phyloP scores from a whole-genome alignment of 495 filamentous ascomycete genomes.

The Apiosordaria backusii region DNA sequence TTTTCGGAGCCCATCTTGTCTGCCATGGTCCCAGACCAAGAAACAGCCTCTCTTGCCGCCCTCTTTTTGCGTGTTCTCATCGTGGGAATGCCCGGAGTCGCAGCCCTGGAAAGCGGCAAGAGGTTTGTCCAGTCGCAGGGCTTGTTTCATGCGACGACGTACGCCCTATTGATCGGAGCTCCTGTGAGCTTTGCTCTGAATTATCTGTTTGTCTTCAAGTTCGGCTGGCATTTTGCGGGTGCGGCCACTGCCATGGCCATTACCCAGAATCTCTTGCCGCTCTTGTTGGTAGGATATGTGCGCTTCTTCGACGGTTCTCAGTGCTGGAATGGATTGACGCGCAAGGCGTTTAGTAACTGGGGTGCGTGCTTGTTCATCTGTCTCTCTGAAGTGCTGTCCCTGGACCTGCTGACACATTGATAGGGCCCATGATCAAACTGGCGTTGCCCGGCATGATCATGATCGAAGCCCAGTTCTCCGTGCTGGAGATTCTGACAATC shows the following conservation, averaged over 20 bases:
- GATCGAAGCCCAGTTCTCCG: conserved; percentile 79
- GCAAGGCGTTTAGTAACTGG: conserved; percentile 73
- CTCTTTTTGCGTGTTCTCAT: conserved; percentile 64
- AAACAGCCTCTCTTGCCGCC: conserved; percentile 60
- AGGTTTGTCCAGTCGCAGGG: conserved; percentile 72
- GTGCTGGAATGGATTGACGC: conserved; percentile 82
- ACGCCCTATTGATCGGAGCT: conserved; percentile 61
- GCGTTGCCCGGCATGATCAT: conserved; percentile 78
- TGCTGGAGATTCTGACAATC: conserved; percentile 68
- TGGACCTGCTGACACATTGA: not conserved
- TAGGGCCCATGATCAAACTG: conserved; percentile 68
- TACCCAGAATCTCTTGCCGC: conserved; percentile 75
- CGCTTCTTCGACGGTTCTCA: conserved; percentile 70
- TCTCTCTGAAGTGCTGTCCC: not conserved
- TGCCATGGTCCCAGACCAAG: conserved; percentile 56
- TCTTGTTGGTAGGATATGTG: conserved; percentile 71
- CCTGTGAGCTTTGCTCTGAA: conserved; percentile 65
- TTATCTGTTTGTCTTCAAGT: conserved; percentile 66
- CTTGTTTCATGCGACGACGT: conserved; percentile 63
- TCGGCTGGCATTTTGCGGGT: conserved; percentile 76
- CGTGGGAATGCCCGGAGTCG: conserved; percentile 64
- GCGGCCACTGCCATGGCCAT: conserved; percentile 81
- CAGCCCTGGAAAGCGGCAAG: conserved; percentile 66
- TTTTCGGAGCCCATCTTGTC: conserved; percentile 54
- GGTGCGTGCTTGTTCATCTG: conserved; percentile 32